Percentiles rank a stretch among this genome's conserved stretches.
phyloP scores from a whole-genome alignment of 2,329 filamentous ascomycete genomes.

The Hymenoscyphus linearis region DNA sequence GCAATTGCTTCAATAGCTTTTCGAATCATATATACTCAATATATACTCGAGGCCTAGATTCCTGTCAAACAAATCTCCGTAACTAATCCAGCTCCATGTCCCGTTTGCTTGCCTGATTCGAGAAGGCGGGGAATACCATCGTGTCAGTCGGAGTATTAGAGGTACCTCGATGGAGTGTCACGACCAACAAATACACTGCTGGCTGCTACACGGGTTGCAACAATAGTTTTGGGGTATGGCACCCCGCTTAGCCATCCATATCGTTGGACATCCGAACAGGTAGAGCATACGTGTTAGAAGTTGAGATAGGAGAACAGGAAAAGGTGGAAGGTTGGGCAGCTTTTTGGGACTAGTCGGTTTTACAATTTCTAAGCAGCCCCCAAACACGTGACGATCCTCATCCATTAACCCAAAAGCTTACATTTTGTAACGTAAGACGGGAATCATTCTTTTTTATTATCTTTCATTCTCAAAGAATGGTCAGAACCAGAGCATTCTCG shows the following conservation, averaged over 20 bases:
- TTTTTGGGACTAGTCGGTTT: background rate
- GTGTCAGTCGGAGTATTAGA: background rate
- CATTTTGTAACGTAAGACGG: background rate
- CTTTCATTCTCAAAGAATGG: background rate
- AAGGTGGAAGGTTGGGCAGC: background rate
- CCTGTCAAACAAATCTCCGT: too few species aligned
- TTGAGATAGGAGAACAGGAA: background rate
- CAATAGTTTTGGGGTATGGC: background rate
- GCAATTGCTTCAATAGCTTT: too few species aligned
- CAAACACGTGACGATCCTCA: background rate
- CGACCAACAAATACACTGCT: background rate
- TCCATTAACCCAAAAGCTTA: background rate
- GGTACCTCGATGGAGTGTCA: background rate
- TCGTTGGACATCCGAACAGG: background rate
- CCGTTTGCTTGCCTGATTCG: background rate
- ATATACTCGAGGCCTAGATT: too few species aligned
- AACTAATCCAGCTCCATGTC: background rate
- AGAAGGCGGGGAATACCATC: background rate
- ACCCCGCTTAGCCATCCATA: background rate
- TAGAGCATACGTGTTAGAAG: background rate
- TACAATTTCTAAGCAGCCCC: background rate
- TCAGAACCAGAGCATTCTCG: background rate
- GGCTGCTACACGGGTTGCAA: background rate
- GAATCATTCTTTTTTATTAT: background rate
- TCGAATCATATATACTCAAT: too few species aligned